Base-by-base conservation (phyloP, 345 rosid species). In the Hypericum perforatum region DNA sequence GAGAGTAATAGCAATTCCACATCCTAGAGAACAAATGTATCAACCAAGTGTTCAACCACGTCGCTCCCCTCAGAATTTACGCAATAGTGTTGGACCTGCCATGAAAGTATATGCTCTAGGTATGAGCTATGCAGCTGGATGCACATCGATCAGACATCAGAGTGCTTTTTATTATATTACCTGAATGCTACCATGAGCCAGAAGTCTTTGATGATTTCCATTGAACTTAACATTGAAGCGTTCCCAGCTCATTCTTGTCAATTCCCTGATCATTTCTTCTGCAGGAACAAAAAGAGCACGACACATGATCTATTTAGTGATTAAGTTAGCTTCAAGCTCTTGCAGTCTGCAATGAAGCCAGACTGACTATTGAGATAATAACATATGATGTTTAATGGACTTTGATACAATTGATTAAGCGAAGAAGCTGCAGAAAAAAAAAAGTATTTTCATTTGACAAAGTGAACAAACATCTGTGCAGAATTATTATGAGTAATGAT, bases 181-280 rank as follows among this genome's bases (percentile, higher is more conserved):
- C 95, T 78, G 91, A 67, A 90, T 90, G 53, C 94, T 79, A 60
- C 7, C 76, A 67, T 86, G 95, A 32, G 95, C 95, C 6, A 82
- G 46, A 52, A 76, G 57, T 70, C 80, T 71, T 64, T 84, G 94
- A 38, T 58, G 37, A 10, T 75, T 82, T 74, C 95, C 83, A 3
- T 76, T 76, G 74, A 86, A 90, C 72, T 74, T 74, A 63, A 82
- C 97, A 53, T 90, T 91, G 29, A 84, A 63, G 49, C 95, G 61
- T 58, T 90, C 91, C 95, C 97, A 90, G 62, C 72, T 73, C 66
- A 86, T 5, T 56, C 60, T 73, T 45, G 81, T 84, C 69, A 86
- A 61, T 45, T 66, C 72, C 63, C 78, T 74, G 65, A 90, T 69
- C 94, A 86, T 86, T 58, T 74, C 81, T 70, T 82, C 97, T 90